Conservation (phyloP, 2,329 filamentous ascomycete species). For the Pyrenophora graminea region DNA sequence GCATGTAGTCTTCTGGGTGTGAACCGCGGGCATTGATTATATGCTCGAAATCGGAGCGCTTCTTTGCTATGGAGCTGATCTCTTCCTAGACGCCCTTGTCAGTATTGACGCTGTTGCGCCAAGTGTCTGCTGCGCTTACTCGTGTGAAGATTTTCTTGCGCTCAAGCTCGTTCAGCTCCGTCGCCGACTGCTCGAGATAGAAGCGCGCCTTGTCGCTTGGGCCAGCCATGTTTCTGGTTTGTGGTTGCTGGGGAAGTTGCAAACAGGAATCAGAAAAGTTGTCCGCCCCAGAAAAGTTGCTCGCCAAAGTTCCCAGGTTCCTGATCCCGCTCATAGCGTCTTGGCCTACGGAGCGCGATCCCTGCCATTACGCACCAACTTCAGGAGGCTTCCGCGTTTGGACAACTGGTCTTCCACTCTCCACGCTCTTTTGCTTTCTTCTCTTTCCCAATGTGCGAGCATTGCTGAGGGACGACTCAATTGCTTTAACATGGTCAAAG, state of each 20-base stretch:
- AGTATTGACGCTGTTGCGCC: constrained; percentile 6
- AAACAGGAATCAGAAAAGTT: constrained; percentile 28
- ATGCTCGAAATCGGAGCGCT: constrained; percentile 92
- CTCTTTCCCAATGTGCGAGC: constrained; percentile 23
- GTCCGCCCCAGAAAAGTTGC: constrained; percentile 16
- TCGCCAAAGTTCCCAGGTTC: constrained; percentile 15
- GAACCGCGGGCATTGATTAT: constrained; percentile 78
- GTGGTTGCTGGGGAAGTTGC: constrained; percentile 14
- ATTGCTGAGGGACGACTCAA: constrained; percentile 5
- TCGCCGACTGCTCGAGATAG: constrained; percentile 88
- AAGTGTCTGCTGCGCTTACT: constrained; percentile 50
- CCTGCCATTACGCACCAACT: constrained; percentile 18
- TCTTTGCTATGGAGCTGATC: constrained; percentile 84
- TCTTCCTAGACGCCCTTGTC: constrained; percentile 66
- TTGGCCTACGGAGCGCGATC: constrained; percentile 29
- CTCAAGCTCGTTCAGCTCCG: constrained; percentile 89
- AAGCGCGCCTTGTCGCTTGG: constrained; percentile 94
- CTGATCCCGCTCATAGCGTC: constrained; percentile 22
- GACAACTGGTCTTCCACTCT: constrained; percentile 21
- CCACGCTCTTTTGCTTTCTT: constrained; percentile 37
- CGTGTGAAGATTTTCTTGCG: constrained; percentile 87
- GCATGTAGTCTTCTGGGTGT: constrained; percentile 75
- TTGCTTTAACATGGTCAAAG: constrained; percentile 59
- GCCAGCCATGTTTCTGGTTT: constrained; percentile 66
- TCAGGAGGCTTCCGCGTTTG: constrained; percentile 36